Base-by-base conservation (phyloP, 805 yeast species). In the Candida awuae region DNA sequence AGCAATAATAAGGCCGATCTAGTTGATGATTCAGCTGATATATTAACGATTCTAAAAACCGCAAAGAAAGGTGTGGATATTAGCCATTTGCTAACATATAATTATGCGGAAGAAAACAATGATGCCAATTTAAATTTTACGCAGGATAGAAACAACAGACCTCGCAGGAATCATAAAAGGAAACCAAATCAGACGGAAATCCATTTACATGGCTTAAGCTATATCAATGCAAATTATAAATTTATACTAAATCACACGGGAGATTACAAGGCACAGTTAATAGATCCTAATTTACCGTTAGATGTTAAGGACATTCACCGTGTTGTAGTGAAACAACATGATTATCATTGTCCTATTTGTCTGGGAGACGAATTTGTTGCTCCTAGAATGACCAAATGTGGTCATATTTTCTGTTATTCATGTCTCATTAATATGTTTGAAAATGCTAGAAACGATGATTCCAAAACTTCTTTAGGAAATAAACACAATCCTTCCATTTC, bases 341-440 rank as follows among this genome's bases (percentile, higher is more conserved):
- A 66, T 42, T 57, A 68, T 18, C 77, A 79, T 28, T 92, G 99
- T 55, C 97, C 98, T 0, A 90, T 92, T 20, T 92, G 99, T 57
- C 65, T 92, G 12, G 71, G 80, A 23, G 94, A 85, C 36, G 79
- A 77, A 12, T 84, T 92, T 12, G 73, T 83, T 14, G 96, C 97
- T 0, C 97, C 98, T 2, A 67, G 97, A 39, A 94, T 92, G 97
- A 78, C 86, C 21, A 71, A 78, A 10, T 92, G 99, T 63, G 98
- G 99, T 5, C 99, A 92, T 55, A 71, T 87, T 13, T 75, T 92
- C 53, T 92, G 99, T 55, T 68, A 75, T 39, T 75, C 87, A 12
- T 92, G 99, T 58, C 59, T 90, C 22, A 58, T 87, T 39, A 73
- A 87, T 32, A 74, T 84, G 51, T 63, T 85, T 32, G 82, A 74